Conservation (phyloP, 192 early-diverging fungal species). For the Neocallimastix lanati region DNA sequence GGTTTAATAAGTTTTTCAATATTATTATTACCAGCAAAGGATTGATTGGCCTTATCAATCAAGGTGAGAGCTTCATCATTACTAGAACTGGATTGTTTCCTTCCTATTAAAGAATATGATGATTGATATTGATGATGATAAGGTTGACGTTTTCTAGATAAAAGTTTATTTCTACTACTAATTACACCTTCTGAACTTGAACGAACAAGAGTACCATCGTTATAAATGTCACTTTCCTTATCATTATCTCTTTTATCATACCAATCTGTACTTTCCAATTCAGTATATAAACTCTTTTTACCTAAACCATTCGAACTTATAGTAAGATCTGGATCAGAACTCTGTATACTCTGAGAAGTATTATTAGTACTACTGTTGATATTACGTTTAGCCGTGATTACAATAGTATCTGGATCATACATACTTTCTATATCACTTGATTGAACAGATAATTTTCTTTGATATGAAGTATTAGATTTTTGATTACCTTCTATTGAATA, state of each 20-base stretch:
- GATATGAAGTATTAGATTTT: not conserved
- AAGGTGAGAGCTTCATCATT: not conserved
- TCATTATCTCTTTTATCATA: not conserved
- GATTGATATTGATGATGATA: not conserved
- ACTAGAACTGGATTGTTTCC: not conserved
- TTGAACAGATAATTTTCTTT: not conserved
- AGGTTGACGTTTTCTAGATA: not conserved
- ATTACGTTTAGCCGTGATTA: not conserved
- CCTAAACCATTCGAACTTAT: not conserved
- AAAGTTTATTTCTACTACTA: too few species aligned
- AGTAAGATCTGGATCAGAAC: not conserved
- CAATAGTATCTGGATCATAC: not conserved
- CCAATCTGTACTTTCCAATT: not conserved
- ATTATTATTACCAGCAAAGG: not conserved
- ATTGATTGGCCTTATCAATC: not conserved
- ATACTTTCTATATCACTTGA: not conserved
- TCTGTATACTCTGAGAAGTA: not conserved
- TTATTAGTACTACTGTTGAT: not conserved
- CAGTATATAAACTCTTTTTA: not conserved
- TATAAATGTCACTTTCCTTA: not conserved
- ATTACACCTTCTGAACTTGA: not conserved
- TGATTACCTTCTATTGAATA: not conserved
- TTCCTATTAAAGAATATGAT: not conserved
- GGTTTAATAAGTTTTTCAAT: not conserved
- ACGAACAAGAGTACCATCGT: not conserved